Percentiles rank a stretch among this genome's conserved stretches.
These are phyloP conservation scores for Fusarium floridanum DNA, from an alignment of 2,329 filamentous ascomycete genomes.

Conservation along the genomic window DNA sequence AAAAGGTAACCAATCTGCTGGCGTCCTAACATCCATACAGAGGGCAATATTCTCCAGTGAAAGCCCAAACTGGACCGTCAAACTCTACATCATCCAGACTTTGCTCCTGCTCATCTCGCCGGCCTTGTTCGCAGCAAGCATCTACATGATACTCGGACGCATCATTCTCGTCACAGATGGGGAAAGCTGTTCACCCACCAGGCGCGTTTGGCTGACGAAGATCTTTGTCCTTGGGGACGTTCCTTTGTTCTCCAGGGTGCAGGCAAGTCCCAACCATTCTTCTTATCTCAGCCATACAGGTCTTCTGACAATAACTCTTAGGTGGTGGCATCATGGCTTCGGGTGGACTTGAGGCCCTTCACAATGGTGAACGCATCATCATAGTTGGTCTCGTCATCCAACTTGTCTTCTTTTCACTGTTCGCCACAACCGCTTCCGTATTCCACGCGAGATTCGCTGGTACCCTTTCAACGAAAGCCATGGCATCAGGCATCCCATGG, in stretches of 20 bases:
- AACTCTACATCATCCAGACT: not conserved
- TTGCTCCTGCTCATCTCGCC: not conserved
- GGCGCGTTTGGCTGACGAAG: not conserved
- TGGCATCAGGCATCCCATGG: not conserved
- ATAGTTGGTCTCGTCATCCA: not conserved
- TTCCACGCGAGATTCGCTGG: not conserved
- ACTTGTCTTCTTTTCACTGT: not conserved
- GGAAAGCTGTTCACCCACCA: not conserved
- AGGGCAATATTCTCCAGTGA: not conserved
- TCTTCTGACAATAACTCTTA: not conserved
- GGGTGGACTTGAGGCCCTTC: not conserved
- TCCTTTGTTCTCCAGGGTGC: not conserved
- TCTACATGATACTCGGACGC: not conserved
- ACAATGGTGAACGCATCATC: not conserved
- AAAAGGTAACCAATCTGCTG: not conserved
- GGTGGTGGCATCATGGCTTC: not conserved
- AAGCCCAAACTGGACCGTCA: not conserved
- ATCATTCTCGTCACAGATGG: not conserved
- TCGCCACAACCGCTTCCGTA: not conserved
- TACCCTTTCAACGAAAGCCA: not conserved
- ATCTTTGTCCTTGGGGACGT: not conserved
- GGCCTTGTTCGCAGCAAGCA: not conserved
- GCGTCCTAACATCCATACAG: not conserved
- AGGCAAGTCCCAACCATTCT: not conserved
- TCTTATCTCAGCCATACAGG: not conserved